Percentiles rank a stretch among this genome's conserved stretches.
Conservation (phyloP, 2,329 filamentous ascomycete species). For the Pseudogymnoascus sp. region DNA sequence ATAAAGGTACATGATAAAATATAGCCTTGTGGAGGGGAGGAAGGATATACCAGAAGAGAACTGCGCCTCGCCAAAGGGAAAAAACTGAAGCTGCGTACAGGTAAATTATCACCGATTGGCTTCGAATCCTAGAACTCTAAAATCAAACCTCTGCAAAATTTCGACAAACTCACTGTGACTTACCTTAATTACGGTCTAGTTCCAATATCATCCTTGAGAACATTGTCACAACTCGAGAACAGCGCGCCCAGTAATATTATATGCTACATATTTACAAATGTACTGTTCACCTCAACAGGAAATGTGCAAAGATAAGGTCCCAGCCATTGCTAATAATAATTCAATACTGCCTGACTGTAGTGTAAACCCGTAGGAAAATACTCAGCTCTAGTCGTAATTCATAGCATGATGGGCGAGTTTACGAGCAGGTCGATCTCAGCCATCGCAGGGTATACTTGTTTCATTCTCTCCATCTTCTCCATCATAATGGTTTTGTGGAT, state of each 20-base stretch:
- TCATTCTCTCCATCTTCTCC: conserved; percentile 34
- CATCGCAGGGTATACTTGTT: conserved; percentile 9
- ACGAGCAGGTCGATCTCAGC: background rate
- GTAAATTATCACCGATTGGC: background rate
- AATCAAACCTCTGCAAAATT: background rate
- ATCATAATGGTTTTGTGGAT: conserved; percentile 33
- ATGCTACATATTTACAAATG: background rate
- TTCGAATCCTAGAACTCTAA: background rate
- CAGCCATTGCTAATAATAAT: background rate
- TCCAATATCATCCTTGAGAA: background rate
- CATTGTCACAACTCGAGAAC: background rate
- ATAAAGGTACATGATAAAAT: too few species aligned
- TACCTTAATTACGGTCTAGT: background rate
- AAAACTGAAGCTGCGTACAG: background rate
- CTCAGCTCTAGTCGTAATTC: background rate
- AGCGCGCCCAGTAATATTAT: background rate
- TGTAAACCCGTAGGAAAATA: background rate
- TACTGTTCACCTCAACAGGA: background rate
- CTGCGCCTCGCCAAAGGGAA: background rate
- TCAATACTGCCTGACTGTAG: background rate
- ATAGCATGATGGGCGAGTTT: background rate
- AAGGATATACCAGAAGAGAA: background rate
- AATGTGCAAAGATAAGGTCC: background rate
- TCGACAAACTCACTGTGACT: background rate
- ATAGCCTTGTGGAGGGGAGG: background rate